These are phyloP conservation scores for Didymella glomerata DNA, from an alignment of 2,329 filamentous ascomycete genomes.

Conservation along the genomic window DNA sequence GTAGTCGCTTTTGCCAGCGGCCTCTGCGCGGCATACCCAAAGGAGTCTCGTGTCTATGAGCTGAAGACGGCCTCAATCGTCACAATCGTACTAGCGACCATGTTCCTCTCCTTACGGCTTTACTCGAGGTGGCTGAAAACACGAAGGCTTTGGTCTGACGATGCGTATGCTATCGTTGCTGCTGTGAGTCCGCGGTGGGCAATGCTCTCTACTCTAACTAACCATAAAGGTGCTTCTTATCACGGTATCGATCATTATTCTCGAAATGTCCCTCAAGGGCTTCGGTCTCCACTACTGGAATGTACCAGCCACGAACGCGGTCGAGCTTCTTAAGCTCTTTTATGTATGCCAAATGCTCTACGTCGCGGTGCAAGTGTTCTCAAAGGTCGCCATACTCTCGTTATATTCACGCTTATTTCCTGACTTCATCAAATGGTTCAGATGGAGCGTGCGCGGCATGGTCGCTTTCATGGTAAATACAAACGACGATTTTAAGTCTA, in stretches of 20 bases:
- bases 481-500: background rate
- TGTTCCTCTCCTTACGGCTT: conserved; percentile 23
- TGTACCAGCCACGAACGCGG: conserved; percentile 14
- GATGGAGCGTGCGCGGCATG: conserved; percentile 25
- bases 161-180: conserved; percentile 26
- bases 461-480: conserved; percentile 23
- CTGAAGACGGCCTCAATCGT: conserved; percentile 20
- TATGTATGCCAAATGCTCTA: conserved; percentile 25
- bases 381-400: conserved; percentile 27
- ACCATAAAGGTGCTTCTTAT: conserved; percentile 21
- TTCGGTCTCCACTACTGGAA: conserved; percentile 30
- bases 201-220: background rate
- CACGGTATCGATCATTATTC: conserved; percentile 23
- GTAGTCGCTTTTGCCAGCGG: conserved; percentile 13
- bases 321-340: conserved; percentile 25
- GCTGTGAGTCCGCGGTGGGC: conserved; percentile 12
- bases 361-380: conserved; percentile 23
- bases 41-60: conserved; percentile 22
- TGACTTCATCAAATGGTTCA: conserved; percentile 23
- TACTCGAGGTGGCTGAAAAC: conserved; percentile 29
- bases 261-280: conserved; percentile 27
- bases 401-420: conserved; percentile 25
- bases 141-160: conserved; percentile 20
- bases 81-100: conserved; percentile 17
- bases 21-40: conserved; percentile 26